Base-by-base conservation (phyloP, 768 basidiomycete genomes). In the Cyathus striatus region DNA sequence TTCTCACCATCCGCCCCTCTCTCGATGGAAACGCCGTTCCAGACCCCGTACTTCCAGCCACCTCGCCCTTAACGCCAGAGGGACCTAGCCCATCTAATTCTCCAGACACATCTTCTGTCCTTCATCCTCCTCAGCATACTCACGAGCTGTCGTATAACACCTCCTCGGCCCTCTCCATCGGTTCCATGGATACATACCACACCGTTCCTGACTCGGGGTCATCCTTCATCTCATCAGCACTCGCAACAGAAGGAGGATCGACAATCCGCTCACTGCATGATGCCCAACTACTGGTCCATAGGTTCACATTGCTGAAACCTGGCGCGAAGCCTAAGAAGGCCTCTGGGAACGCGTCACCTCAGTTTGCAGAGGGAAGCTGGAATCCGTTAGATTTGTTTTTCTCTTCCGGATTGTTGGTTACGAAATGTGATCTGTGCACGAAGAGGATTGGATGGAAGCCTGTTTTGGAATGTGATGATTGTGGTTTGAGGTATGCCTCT, bases 381-480 rank as follows among this genome's bases (percentile, higher is more conserved):
- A 86, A 79, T 51, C 87, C 90, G 17, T 67, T 90, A 21, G 86
- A 90, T 41, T 62, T 90, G 46, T 75, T 91, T 55, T 88, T 90
- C 62, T 79, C 80, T 6, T 84, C 81, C 57, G 85, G 76, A 14
- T 62, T 86, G 36, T 59, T 88, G 18, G 78, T 78, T 3, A 75
- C 81, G 38, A 91, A 86, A 58, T 95, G 91, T 53, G 89, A 89
- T 60, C 63, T 91, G 14, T 95, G 91, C 54, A 56, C 59, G 33
- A 93, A 92, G 70, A 68, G 88, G 37, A 68, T 95, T 27, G 90
- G 90, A 10, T 84, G 86, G 83, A 93, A 90, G 59, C 81, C 90
- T 17, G 76, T 86, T 23, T 64, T 94, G 16, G 81, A 87, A 54
- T 95, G 91, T 57, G 91, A 94, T 60, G 91, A 94, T 62, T 94